These are phyloP conservation scores for Phytophthora tentaculata DNA, from an alignment of 352 stramenopile species.

Conservation along the genomic window DNA sequence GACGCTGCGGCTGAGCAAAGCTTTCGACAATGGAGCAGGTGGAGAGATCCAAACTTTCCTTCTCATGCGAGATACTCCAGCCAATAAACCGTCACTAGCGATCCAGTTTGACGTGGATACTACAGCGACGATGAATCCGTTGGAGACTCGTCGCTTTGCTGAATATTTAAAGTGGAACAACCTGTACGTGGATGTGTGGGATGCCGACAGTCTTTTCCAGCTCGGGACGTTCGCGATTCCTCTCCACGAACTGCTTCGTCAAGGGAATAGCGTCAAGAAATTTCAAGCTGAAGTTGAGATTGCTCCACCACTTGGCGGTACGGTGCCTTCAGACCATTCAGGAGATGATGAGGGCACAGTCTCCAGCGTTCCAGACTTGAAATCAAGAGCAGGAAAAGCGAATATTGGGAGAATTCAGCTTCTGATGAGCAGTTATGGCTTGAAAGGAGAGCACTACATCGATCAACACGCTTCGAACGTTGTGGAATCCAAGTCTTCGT, in stretches of 20 bases:
- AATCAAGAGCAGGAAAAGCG: not conserved
- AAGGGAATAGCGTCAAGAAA: conserved; percentile 91
- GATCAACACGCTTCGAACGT: conserved; percentile 19
- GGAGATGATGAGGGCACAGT: conserved; percentile 20
- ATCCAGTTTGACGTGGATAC: conserved; percentile 86
- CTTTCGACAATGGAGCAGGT: conserved; percentile 43
- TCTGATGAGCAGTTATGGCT: conserved; percentile 89
- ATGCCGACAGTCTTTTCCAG: conserved; percentile 91
- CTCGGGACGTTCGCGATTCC: conserved; percentile 87
- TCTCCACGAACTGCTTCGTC: conserved; percentile 88
- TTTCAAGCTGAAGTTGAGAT: conserved; percentile 85
- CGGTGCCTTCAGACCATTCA: conserved; percentile 4
- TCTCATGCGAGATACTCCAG: conserved; percentile 67
- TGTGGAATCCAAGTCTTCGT: not conserved
- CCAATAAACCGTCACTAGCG: conserved; percentile 69
- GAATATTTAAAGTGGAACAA: conserved; percentile 87
- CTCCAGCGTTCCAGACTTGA: conserved; percentile 21
- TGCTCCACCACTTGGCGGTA: conserved; percentile 38
- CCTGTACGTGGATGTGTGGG: conserved; percentile 94
- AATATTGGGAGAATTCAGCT: conserved; percentile 76
- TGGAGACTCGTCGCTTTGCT: conserved; percentile 83
- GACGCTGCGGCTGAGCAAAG: conserved; percentile 64
- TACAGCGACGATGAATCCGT: conserved; percentile 51
- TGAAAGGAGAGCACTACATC: conserved; percentile 55
- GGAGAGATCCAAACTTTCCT: conserved; percentile 52